Evolutionary conservation across 2,329 filamentous ascomycete species (phyloP), one percentile per base, ranked within the genome.

Genomic region (Cercospora zeina): DNA sequence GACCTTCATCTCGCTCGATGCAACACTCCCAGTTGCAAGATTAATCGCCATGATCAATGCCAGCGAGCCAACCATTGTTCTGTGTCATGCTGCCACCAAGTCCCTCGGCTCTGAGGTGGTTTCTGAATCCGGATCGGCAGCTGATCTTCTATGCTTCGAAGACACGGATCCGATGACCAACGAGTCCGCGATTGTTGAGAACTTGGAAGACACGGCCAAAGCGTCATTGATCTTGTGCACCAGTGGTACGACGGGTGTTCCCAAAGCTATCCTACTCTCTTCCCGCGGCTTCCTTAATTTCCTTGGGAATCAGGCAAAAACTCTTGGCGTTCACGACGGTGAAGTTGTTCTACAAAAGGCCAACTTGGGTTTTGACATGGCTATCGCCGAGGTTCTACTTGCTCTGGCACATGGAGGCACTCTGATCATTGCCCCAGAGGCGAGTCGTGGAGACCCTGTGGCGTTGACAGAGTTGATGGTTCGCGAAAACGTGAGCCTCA

Each of bases 341-440:
- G 74, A 75, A 21, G 59, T 63, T 0, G 70, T 76, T 0, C 66
- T 79, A 4, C 77, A 79, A 55, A 76, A 79, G 53, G 75, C 64
- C 14, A 70, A 78, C 0, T 73, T 70, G 30, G 72, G 71, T 9
- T 81, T 81, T 65, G 79, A 82, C 57, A 67, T 79, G 61, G 77
- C 78, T 0, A 42, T 80, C 1, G 64, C 64, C 2, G 77, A 81
- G 63, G 73, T 75, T 6, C 72, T 79, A 54, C 65, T 67, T 2
- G 73, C 74, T 0, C 68, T 81, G 1, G 65, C 67, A 8, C 72
- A 71, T 24, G 79, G 78, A 0, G 79, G 75, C 1, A 71, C 63
- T 1, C 57, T 81, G 0, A 65, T 73, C 21, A 65, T 82, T 3
- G 76, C 73, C 0, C 70, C 76, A 0, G 51, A 65, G 4, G n/a